Conservation (phyloP, 2,329 filamentous ascomycete species). For the Fusarium redolens region DNA sequence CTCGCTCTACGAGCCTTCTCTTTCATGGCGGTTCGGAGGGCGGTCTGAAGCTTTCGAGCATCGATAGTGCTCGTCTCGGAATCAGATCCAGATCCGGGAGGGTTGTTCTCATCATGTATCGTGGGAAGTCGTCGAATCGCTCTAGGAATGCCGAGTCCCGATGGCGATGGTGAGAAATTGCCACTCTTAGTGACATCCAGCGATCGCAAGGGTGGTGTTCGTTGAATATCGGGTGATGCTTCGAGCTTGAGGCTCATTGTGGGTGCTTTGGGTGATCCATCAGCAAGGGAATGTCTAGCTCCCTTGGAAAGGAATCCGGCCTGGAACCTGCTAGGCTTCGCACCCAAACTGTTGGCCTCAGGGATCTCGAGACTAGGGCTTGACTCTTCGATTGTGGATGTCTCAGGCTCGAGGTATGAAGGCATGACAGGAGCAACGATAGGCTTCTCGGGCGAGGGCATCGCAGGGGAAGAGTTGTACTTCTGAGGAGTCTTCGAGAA, state of each 20-base stretch:
- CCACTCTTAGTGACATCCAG: slow-evolving; percentile 63
- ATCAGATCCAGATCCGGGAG: slow-evolving; percentile 60
- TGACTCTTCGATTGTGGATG: slow-evolving; percentile 58
- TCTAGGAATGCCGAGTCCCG: slow-evolving; percentile 45
- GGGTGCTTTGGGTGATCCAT: slow-evolving; percentile 69
- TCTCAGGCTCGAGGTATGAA: slow-evolving; percentile 36
- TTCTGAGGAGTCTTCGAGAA: slow-evolving; percentile 91
- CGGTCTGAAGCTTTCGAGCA: slow-evolving; percentile 65
- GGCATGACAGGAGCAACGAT: slow-evolving; percentile 49
- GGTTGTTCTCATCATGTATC: slow-evolving; percentile 64
- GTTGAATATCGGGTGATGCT: slow-evolving; percentile 53
- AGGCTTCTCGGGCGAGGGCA: slow-evolving; percentile 39
- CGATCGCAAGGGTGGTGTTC: slow-evolving; percentile 59
- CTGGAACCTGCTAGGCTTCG: slow-evolving; percentile 83
- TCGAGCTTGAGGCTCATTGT: slow-evolving; percentile 68
- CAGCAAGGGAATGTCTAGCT: slow-evolving; percentile 54
- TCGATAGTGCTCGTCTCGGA: slow-evolving; percentile 64
- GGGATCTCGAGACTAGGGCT: slow-evolving; percentile 69
- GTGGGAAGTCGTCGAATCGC: slow-evolving; percentile 52
- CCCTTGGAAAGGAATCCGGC: slow-evolving; percentile 82
- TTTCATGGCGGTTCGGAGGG: slow-evolving; percentile 64
- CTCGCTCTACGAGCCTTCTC: slow-evolving; percentile 57
- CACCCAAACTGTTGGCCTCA: slow-evolving; percentile 50
- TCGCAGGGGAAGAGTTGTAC: slow-evolving; percentile 66
- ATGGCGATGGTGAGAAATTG: slow-evolving; percentile 60